Evolutionary conservation across 495 filamentous ascomycete genomes (phyloP).

Genomic region (Articulospora tetracladia): DNA sequence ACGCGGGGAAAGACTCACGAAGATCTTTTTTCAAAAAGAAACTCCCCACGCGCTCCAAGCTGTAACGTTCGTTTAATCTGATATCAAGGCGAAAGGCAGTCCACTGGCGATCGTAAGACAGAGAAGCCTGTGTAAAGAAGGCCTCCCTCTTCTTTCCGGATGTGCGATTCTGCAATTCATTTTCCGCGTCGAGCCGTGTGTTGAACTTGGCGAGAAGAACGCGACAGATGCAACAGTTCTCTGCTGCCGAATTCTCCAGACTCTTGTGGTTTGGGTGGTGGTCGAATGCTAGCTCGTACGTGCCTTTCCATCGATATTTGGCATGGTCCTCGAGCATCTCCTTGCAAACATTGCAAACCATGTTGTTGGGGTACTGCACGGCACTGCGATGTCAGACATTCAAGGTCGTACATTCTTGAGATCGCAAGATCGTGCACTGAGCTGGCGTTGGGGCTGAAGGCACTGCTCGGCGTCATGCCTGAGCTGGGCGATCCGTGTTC

Average conservation of each 20-base stretch:
- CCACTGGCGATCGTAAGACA: slow-evolving; percentile 7
- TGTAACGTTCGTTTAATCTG: slow-evolving; percentile 1
- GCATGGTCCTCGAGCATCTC: slow-evolving; percentile 2
- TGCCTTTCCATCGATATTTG: slow-evolving; percentile 3
- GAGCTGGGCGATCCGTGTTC: too few species aligned
- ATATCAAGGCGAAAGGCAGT: slow-evolving; percentile 5
- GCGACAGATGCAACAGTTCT: slow-evolving; percentile 6
- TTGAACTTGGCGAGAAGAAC: slow-evolving; percentile 3
- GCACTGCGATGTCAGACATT: neutral
- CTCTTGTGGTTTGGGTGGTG: slow-evolving; percentile 2
- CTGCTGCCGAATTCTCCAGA: neutral
- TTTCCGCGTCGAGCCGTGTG: neutral
- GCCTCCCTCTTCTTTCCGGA: neutral
- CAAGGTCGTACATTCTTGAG: neutral
- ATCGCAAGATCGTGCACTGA: too few species aligned
- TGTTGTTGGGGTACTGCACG: too few species aligned
- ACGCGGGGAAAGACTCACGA: neutral
- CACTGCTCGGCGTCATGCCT: too few species aligned
- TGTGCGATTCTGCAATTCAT: neutral
- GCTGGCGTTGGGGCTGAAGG: too few species aligned
- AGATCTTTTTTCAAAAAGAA: slow-evolving; percentile 8
- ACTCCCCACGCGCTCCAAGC: slow-evolving; percentile 4
- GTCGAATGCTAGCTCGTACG: slow-evolving; percentile 2
- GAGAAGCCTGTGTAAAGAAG: slow-evolving; percentile 2
- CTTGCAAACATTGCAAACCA: slow-evolving; percentile 8